Evolutionary conservation across 2,329 filamentous ascomycete species (phyloP), one percentile per base, ranked within the genome.

Genomic region (Fusarium bactridioides): DNA sequence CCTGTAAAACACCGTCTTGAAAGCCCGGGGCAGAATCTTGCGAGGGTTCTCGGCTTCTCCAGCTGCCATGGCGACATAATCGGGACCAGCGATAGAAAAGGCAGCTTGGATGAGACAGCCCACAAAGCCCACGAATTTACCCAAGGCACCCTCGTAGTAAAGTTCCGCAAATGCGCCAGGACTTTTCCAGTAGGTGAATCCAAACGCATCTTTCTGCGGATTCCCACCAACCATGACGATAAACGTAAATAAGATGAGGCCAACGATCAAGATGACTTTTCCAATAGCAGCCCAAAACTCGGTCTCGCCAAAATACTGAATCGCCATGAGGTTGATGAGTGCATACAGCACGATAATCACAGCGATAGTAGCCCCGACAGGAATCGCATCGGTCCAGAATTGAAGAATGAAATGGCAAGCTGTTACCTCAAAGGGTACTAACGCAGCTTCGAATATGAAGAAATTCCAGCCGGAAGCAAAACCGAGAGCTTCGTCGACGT

Each of bases 201-300:
- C 93, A 70, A 93, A 93, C 0, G 88, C 84, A 73, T 95, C 92
- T 41, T 88, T 84, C 2, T 90, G 79, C 0, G 94, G 94, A 74
- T 95, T 96, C 6, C 92, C 94, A 12, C 94, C 94, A 2, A 96
- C 83, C 91, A 96, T 95, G 72, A 90, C 89, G 72, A 97, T 86
- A 77, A 97, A 94, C 5, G 94, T 95, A 82, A 93, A 95, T 70
- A 90, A 76, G 73, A 95, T 87, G 56, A 95, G 85, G 3, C 89
- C 92, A 40, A 94, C 81, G 67, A 93, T 93, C 56, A 94, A 85
- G 5, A 94, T 74, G 6, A 94, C 87, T 33, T 94, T 94, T 61
- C 91, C 91, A 5, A 93, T 79, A 5, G 93, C 90, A 25, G 91
- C 89, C 87, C 87, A 89, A 77, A 97, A 96, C 78, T 96, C 93